Evolutionary conservation across 2,329 filamentous ascomycete species (phyloP).

Genomic region (Colletotrichum plurivorum): DNA sequence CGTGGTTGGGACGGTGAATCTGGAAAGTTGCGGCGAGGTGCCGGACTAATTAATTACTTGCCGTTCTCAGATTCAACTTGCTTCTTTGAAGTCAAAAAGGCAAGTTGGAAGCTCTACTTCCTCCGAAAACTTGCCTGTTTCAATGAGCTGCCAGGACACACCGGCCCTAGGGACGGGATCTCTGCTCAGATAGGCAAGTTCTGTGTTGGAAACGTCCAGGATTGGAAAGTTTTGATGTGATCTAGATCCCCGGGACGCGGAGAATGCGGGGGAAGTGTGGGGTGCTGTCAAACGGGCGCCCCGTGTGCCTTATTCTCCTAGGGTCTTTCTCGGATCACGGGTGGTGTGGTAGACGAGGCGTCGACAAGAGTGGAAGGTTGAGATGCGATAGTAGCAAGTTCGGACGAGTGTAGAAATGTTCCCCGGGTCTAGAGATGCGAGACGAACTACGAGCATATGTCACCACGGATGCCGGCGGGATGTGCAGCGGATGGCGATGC

Average conservation of each 20-base stretch:
- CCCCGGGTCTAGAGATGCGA: neutral
- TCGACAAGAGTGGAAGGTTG: neutral
- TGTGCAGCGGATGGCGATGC: neutral
- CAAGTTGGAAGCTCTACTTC: neutral
- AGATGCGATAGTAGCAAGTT: neutral
- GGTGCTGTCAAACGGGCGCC: neutral
- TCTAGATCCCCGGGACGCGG: neutral
- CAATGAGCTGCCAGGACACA: neutral
- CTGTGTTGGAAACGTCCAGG: neutral
- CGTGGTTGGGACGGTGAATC: neutral
- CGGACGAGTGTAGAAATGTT: neutral
- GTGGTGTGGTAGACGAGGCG: neutral
- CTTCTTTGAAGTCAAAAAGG: neutral
- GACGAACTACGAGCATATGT: neutral
- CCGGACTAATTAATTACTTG: neutral
- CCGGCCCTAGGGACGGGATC: neutral
- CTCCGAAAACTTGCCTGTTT: neutral
- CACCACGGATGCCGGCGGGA: neutral
- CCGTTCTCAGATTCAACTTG: neutral
- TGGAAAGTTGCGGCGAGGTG: conserved; percentile 5
- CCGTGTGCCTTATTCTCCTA: neutral
- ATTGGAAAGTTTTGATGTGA: conserved; percentile 4
- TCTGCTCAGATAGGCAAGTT: conserved; percentile 2
- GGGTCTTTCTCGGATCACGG: too few species aligned
- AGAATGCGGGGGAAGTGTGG: conserved; percentile 10